These are phyloP conservation scores for Austroboletus niveus DNA, from an alignment of 1,284 basidiomycete species.

Conservation along the genomic window DNA sequence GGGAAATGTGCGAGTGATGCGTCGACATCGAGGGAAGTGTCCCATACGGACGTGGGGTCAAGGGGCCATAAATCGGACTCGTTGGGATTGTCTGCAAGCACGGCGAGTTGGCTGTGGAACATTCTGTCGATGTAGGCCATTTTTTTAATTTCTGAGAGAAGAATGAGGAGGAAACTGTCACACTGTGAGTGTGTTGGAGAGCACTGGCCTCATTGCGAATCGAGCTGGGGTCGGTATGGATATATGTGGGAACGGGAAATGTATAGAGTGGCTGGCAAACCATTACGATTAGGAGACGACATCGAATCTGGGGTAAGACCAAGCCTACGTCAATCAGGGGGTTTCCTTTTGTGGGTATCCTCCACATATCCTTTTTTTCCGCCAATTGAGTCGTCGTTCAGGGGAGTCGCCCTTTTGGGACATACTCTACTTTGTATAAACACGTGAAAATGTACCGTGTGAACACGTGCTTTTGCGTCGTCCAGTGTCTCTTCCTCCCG, in stretches of 20 bases:
- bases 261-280: slow-evolving; percentile 16
- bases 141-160: background rate
- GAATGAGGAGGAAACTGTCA: slow-evolving; percentile 4
- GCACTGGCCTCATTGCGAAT: no score
- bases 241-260: slow-evolving; percentile 11
- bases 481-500: background rate
- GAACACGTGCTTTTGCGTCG: slow-evolving; percentile 4
- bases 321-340: slow-evolving; percentile 3
- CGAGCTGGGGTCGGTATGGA: no score
- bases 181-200: slow-evolving; percentile 11
- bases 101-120: slow-evolving; percentile 22
- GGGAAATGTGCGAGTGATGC: background rate
- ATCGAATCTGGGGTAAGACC: background rate
- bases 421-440: slow-evolving; percentile 1
- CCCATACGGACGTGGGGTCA: background rate
- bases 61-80: slow-evolving; percentile 8
- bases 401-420: no score
- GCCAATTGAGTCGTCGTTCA: no score
- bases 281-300: background rate
- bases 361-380: background rate
- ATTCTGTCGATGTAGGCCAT: slow-evolving; percentile 28
- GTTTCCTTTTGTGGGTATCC: slow-evolving; percentile 4
- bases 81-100: slow-evolving; percentile 7
- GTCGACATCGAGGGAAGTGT: background rate
- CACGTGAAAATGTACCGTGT: slow-evolving; percentile 19